phyloP scores from a whole-genome alignment of 768 basidiomycete genomes.

The Panellus pusillus region DNA sequence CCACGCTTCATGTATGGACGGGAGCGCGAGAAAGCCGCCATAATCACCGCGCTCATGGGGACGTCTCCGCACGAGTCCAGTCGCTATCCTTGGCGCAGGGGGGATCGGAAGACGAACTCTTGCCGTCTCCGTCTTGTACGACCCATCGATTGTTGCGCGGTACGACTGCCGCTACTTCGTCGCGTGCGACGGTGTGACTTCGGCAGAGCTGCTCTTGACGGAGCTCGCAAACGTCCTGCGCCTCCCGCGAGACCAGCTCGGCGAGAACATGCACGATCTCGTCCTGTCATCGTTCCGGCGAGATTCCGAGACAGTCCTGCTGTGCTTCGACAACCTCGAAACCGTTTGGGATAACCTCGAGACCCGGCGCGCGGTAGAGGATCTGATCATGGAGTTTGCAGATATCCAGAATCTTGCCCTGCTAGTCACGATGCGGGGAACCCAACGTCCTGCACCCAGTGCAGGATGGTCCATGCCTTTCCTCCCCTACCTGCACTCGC shows the following conservation, averaged over 20 bases:
- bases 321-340: conserved; percentile 23
- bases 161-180: conserved; percentile 22
- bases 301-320: not conserved
- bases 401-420: conserved; percentile 11
- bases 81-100: conserved; percentile 19
- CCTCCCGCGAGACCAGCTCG: conserved; percentile 18
- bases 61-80: conserved; percentile 6
- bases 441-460: conserved; percentile 16
- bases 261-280: conserved; percentile 22
- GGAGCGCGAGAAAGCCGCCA: conserved; percentile 14
- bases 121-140: conserved; percentile 14
- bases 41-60: conserved; percentile 8
- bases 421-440: conserved; percentile 21
- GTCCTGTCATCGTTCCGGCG: conserved; percentile 16
- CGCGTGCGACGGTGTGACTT: conserved; percentile 21
- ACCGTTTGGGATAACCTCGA: conserved; percentile 18
- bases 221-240: conserved; percentile 22
- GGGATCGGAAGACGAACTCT: conserved; percentile 20
- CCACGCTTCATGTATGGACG: conserved; percentile 19
- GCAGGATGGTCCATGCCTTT: conserved; percentile 19
- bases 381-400: conserved; percentile 17
- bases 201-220: conserved; percentile 20
- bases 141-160: conserved; percentile 5
- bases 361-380: conserved; percentile 14
- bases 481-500: conserved; percentile 16